A percentile compares a stretch with the other conserved stretches of the same genome.
Evolutionary conservation across 108 stramenopile species (phyloP).

Genomic region (Hondaea fermentalgiana): DNA sequence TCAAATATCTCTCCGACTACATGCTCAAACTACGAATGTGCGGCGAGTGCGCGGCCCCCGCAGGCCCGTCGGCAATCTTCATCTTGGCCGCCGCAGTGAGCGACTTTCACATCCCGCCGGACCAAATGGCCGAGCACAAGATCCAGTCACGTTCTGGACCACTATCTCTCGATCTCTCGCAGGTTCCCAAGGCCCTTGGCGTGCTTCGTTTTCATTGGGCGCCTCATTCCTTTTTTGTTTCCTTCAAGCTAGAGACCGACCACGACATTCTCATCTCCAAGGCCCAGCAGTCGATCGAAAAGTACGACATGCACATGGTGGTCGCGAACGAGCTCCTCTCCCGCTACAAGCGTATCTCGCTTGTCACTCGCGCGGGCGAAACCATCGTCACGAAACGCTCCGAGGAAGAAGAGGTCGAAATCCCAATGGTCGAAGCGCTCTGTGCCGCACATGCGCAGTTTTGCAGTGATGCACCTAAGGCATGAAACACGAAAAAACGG

Average conservation of each 20-base stretch:
- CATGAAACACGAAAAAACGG: too few species aligned
- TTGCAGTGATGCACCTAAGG: too few species aligned
- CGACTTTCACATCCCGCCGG: slow-evolving; percentile 84
- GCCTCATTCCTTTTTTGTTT: slow-evolving; percentile 79
- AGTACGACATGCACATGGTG: slow-evolving; percentile 83
- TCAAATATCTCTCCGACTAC: slow-evolving; percentile 11
- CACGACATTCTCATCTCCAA: slow-evolving; percentile 65
- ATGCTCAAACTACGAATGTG: neutral
- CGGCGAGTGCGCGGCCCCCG: slow-evolving; percentile 22
- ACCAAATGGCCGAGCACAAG: slow-evolving; percentile 74
- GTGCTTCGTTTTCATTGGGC: slow-evolving; percentile 64
- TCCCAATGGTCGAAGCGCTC: neutral
- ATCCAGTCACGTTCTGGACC: slow-evolving; percentile 67
- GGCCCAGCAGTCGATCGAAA: slow-evolving; percentile 68
- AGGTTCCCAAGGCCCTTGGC: slow-evolving; percentile 85
- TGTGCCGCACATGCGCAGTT: neutral
- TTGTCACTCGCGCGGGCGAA: neutral
- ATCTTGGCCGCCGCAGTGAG: slow-evolving; percentile 88
- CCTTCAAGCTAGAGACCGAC: slow-evolving; percentile 98
- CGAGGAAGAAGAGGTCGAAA: neutral
- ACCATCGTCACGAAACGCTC: neutral
- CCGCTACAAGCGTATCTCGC: slow-evolving; percentile 68
- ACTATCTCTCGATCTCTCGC: slow-evolving; percentile 56
- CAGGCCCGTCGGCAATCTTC: slow-evolving; percentile 40
- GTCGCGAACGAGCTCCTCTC: slow-evolving; percentile 83